A percentile compares a stretch with the other conserved stretches of the same genome.
These are phyloP conservation scores for Metschnikowia rubicola DNA, from an alignment of 805 yeast genomes.

Conservation along the genomic window DNA sequence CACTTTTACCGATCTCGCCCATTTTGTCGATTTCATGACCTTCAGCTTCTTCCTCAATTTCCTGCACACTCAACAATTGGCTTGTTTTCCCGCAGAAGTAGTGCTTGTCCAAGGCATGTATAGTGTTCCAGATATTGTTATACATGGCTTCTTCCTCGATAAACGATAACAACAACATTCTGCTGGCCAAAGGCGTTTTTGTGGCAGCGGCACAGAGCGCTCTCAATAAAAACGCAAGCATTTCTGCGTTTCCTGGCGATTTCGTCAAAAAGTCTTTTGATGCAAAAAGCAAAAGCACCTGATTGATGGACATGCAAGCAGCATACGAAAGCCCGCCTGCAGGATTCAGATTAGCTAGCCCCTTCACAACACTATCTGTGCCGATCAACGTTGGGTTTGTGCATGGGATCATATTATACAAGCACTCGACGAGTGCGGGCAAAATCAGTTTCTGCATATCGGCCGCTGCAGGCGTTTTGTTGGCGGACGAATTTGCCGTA, in stretches of 20 bases:
- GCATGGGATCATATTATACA: slow-evolving; percentile 56
- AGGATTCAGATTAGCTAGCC: slow-evolving; percentile 31
- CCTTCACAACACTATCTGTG: slow-evolving; percentile 20
- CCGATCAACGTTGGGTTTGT: slow-evolving; percentile 16
- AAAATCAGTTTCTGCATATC: slow-evolving; percentile 29
- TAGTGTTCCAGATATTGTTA: slow-evolving; percentile 32
- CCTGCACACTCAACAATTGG: slow-evolving; percentile 9
- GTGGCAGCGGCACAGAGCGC: slow-evolving; percentile 51
- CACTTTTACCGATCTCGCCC: too few species aligned
- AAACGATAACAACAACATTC: slow-evolving; percentile 52
- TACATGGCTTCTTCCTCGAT: slow-evolving; percentile 39
- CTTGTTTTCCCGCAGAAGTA: slow-evolving; percentile 22
- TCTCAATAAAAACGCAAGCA: slow-evolving; percentile 56
- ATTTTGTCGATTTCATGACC: background rate
- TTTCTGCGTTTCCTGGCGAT: slow-evolving; percentile 47
- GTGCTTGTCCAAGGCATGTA: slow-evolving; percentile 26
- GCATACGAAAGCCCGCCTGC: slow-evolving; percentile 48
- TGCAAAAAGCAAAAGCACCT: slow-evolving; percentile 40
- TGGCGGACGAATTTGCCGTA: slow-evolving; percentile 24
- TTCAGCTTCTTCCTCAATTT: background rate
- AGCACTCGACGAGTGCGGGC: slow-evolving; percentile 54
- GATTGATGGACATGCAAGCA: slow-evolving; percentile 45
- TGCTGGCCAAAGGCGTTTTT: slow-evolving; percentile 49
- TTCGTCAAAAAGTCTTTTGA: slow-evolving; percentile 32
- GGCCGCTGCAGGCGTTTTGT: slow-evolving; percentile 11